These are phyloP conservation scores for Kluyveromyces sp. DNA, from an alignment of 1,139 yeast species.

Conservation along the genomic window DNA sequence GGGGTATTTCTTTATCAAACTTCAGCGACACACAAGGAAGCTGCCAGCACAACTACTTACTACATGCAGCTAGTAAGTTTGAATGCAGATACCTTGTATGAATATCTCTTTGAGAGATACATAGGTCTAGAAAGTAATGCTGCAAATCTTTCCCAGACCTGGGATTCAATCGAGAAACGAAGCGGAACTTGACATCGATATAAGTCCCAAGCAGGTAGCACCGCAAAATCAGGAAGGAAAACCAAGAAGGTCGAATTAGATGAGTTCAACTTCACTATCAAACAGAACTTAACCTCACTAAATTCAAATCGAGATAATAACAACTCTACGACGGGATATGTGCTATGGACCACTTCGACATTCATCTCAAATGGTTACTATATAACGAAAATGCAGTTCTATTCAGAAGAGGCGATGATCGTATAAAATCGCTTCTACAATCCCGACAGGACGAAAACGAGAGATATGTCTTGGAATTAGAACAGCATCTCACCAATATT, in stretches of 20 bases:
- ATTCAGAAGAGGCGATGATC: constrained; percentile 14
- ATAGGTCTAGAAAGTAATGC: constrained; percentile 17
- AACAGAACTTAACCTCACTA: constrained; percentile 24
- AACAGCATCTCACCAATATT: constrained; percentile 24
- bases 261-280: constrained; percentile 14
- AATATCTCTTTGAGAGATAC: constrained; percentile 28
- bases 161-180: constrained; percentile 21
- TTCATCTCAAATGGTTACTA: constrained; percentile 27
- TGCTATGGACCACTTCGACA: constrained; percentile 29
- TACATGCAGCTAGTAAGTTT: constrained; percentile 4
- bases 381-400: constrained; percentile 16
- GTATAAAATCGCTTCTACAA: constrained; percentile 6
- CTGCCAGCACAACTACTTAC: not conserved
- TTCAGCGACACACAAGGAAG: not conserved
- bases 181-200: constrained; percentile 14
- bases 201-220: constrained; percentile 15
- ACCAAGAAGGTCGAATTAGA: constrained; percentile 2
- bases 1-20: no score
- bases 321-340: constrained; percentile 32
- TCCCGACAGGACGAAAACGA: constrained; percentile 1
- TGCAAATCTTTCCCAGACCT: constrained; percentile 26
- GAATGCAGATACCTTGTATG: constrained; percentile 22
- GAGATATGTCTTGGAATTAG: constrained; percentile 24
- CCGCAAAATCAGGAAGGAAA: not conserved
- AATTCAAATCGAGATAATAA: constrained; percentile 24